Evolutionary conservation across 768 basidiomycete genomes (phyloP).

Genomic region (Pleurotus platypus): DNA sequence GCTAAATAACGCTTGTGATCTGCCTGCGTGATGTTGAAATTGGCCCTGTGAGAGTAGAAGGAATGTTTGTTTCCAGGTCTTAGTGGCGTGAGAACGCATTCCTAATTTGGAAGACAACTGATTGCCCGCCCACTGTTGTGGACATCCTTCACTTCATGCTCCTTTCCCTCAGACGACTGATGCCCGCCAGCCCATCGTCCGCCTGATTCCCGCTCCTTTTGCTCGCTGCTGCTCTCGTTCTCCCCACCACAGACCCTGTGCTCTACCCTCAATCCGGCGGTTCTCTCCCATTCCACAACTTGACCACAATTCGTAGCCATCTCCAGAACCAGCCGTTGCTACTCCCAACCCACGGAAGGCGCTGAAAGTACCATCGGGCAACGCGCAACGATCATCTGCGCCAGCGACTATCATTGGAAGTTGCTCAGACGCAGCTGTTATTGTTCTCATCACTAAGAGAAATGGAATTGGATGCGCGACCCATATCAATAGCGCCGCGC

Average conservation of each 20-base stretch:
- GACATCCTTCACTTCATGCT: constrained; percentile 2
- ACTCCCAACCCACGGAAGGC: background rate
- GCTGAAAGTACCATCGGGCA: background rate
- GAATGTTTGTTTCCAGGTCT: background rate
- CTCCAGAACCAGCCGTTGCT: background rate
- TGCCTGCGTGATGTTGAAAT: background rate
- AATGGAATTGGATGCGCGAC: constrained; percentile 32
- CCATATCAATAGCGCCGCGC: constrained; percentile 24
- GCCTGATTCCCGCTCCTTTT: background rate
- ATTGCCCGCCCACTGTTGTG: background rate
- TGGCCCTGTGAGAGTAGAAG: background rate
- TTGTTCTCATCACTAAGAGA: constrained; percentile 26
- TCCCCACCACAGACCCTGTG: too few relatives aligned
- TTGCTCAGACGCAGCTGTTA: background rate
- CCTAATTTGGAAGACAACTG: background rate
- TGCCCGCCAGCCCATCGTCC: background rate
- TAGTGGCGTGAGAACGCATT: background rate
- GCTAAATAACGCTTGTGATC: background rate
- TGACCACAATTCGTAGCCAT: background rate
- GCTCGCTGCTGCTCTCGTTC: constrained; percentile 2
- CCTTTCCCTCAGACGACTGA: background rate
- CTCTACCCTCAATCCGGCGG: too few relatives aligned
- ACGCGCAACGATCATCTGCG: too few relatives aligned
- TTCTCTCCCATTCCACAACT: too few relatives aligned
- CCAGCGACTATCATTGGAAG: background rate